Evolutionary conservation across 2,329 filamentous ascomycete species (phyloP).

Genomic region (Fusarium abutilonis): DNA sequence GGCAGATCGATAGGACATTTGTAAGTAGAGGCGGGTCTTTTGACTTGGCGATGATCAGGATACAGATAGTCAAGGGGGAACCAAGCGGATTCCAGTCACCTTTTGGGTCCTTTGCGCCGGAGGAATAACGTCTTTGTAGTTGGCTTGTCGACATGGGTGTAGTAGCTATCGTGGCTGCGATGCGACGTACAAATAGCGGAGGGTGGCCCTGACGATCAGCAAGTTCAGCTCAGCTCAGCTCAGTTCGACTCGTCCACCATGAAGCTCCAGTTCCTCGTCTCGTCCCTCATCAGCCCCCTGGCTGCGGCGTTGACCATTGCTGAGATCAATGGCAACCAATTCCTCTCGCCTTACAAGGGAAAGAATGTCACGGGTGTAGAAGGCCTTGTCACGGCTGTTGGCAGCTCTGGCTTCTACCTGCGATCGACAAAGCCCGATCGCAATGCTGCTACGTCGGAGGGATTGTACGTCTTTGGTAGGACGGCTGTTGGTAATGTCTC

Average conservation of each 20-base stretch:
- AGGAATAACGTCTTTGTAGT: background rate
- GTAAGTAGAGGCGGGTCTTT: constrained; percentile 10
- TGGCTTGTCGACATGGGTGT: background rate
- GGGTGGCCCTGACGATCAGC: constrained; percentile 5
- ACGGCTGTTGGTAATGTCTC: constrained; percentile 61
- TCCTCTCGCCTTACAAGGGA: constrained; percentile 68
- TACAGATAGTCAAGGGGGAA: constrained; percentile 19
- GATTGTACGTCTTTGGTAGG: constrained; percentile 71
- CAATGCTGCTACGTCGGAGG: constrained; percentile 68
- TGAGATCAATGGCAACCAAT: constrained; percentile 73
- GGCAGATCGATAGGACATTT: constrained; percentile 42
- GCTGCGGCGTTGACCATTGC: constrained; percentile 60
- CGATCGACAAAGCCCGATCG: constrained; percentile 67
- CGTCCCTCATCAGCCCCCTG: constrained; percentile 38
- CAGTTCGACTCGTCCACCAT: constrained; percentile 38
- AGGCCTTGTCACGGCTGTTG: constrained; percentile 72
- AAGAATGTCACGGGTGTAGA: constrained; percentile 66
- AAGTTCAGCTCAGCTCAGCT: background rate
- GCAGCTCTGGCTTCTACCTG: constrained; percentile 70
- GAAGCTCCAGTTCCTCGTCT: constrained; percentile 47
- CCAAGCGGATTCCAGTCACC: constrained; percentile 26
- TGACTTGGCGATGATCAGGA: constrained; percentile 23
- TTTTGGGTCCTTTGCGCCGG: constrained; percentile 29
- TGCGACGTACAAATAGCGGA: constrained; percentile 34
- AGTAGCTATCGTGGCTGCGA: background rate